Base-by-base conservation (phyloP, 1,139 yeast species). In the Kurtzmaniella quercitrusa region DNA sequence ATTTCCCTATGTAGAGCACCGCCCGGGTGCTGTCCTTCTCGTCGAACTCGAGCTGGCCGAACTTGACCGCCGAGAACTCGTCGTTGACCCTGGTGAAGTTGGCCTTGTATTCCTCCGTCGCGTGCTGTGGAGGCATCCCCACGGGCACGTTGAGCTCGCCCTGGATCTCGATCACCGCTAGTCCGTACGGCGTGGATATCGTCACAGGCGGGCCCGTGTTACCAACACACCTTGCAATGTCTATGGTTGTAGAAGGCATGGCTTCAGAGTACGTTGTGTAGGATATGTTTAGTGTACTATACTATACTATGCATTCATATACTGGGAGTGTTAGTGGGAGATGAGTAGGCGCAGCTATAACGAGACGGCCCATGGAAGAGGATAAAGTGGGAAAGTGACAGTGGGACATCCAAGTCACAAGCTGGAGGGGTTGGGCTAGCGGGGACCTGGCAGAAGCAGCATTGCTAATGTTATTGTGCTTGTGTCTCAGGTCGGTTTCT, bases 91-190 rank as follows among this genome's bases (percentile, higher is more conserved):
- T 65, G 3, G 67, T 60, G 45, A 62, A 68, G 45, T 57, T 62
- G 21, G 49, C 50, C 21, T 53, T 49, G 43, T 57, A 59, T 46
- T 63, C 65, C 23, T 57, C 44, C n/a, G 56, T 57, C 40, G 34
- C 27, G 34, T 46, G 37, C 18, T 52, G 58, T 3, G 48, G 48
- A 2, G 77, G 77, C 34, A 63, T 65, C 21, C 55, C 57, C 1
- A 54, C 48, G 1, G 90, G 90, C 1, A 80, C 55, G 44, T 79
- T 77, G 38, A 85, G 58, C 33, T 80, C 86, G 3, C 93, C 93
- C 57, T 85, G 93, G 15, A 85, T 83, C 58, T 85, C 93, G 21
- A 85, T 51, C 10, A 85, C 54, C 1, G 77, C 70, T 33, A 79
- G 68, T 0, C 91, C 93, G 40, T 65, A 61, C 0, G 82, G 75